A percentile compares a stretch with the other conserved stretches of the same genome.
Conservation (phyloP, 306 rosid species). For the Prunus fruticosa region DNA sequence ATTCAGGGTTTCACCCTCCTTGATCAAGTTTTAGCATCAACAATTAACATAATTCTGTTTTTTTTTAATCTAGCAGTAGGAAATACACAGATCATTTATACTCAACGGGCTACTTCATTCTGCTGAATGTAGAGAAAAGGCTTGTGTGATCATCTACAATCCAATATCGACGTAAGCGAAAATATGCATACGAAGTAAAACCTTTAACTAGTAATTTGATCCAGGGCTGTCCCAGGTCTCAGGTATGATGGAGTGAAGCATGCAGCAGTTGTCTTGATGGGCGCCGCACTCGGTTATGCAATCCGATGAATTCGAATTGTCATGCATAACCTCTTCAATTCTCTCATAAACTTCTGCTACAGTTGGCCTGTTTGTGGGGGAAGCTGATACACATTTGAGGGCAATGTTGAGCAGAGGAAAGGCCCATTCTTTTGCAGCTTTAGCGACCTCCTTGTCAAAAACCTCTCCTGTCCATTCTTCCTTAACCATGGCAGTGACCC, state of each 20-base stretch:
- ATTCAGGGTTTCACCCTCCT: too few species aligned
- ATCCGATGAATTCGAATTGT: constrained; percentile 10
- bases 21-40: too few species aligned
- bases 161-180: neutral
- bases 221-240: constrained; percentile 73
- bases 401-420: constrained; percentile 43
- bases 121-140: constrained; percentile 4
- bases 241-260: constrained; percentile 57
- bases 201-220: constrained; percentile 49
- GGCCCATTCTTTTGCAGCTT: constrained; percentile 41
- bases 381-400: constrained; percentile 52
- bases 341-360: constrained; percentile 43
- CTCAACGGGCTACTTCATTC: neutral
- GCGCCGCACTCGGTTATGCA: constrained; percentile 23
- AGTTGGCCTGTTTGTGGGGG: constrained; percentile 52
- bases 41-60: too few species aligned
- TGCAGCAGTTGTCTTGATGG: constrained; percentile 33
- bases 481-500: constrained; percentile 71
- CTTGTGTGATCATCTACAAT: constrained; percentile 10
- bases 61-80: neutral
- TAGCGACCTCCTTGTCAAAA: constrained; percentile 57
- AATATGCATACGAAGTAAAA: neutral
- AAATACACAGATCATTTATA: constrained; percentile 7
- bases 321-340: constrained; percentile 48
- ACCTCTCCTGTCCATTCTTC: constrained; percentile 93